Evolutionary conservation across 1,284 basidiomycete genomes (phyloP), one percentile per base, ranked within the genome.

Genomic region (Rhodotorula sp.): DNA sequence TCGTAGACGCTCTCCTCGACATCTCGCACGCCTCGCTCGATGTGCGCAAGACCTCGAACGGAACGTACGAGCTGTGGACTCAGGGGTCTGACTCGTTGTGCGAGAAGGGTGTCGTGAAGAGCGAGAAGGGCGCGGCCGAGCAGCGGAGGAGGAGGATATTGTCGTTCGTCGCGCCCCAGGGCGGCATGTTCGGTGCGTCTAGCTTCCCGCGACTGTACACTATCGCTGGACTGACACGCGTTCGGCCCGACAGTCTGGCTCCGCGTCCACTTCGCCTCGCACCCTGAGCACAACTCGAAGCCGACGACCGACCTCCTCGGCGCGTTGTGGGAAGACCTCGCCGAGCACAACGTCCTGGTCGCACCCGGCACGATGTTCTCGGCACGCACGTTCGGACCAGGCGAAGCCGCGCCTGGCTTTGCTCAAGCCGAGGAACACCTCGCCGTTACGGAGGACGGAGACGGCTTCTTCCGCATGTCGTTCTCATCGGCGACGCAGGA

Each of bases 361-460:
- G 83, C 81, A 0, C 87, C 88, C 58, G 88, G 87, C 68, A 81
- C 80, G 76, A 83, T 86, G 75, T 90, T 89, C 77, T 80, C 82
- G 22, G 81, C 85, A 30, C 54, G 59, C n/a, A 34, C 52, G 11
- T 61, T 60, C 30, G 54, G 54, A 7, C 50, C 40, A 53, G 28
- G 48, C 28, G 15, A 26, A 26, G 18, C 44, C 44, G 8, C 26
- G 18, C 24, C 24, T 15, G n/a, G 54, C 37, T 22, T 34, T 18
- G 13, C 37, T 61, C 52, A 53, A 50, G 31, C 9, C 2, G 54
- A 30, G 30, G 22, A 56, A 44, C 48, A 46, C 22, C 56, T 34
- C 30, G 31, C 59, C 26, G 59, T 60, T 44, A 52, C 54, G 18
- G 78, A 82, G 50, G 74, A 72, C 7, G 78, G 81, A 13, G 65